Percentiles rank a stretch among this genome's conserved stretches.
Conservation (phyloP, 2,329 filamentous ascomycete genomes). For the Fusarium sp. region DNA sequence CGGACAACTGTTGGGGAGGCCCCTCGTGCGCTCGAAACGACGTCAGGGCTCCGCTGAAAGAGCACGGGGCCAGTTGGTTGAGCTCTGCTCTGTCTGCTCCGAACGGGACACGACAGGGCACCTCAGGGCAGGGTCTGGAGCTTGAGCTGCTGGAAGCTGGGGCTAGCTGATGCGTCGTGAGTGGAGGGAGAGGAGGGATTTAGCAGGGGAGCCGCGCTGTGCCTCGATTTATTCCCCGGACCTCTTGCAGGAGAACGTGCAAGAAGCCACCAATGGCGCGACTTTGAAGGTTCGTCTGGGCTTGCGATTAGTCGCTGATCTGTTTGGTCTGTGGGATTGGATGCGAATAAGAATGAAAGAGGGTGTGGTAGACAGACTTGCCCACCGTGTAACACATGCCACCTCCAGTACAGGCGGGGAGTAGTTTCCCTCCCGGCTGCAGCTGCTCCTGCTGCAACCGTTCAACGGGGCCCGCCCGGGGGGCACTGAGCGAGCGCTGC, state of each 20-base stretch:
- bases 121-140: constrained; percentile 10
- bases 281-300: neutral
- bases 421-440: constrained; percentile 6
- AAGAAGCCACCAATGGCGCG: constrained; percentile 28
- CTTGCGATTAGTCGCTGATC: neutral
- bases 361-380: neutral
- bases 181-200: constrained; percentile 18
- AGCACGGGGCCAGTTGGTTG: constrained; percentile 25
- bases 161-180: constrained; percentile 14
- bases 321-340: neutral
- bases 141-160: constrained; percentile 12
- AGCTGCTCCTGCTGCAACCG: constrained; percentile 10
- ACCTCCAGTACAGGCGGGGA: neutral
- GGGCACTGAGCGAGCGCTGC: neutral
- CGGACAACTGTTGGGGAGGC: constrained; percentile 31
- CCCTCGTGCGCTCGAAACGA: constrained; percentile 33
- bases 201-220: constrained; percentile 15
- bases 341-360: neutral
- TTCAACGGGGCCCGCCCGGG: neutral
- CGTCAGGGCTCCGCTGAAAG: constrained; percentile 46
- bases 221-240: constrained; percentile 15
- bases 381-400: neutral
- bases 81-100: constrained; percentile 14
- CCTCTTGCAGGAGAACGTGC: constrained; percentile 9
- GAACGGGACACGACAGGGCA: neutral